Conservation (phyloP, 306 rosid genomes). For the Quercus gilva region DNA sequence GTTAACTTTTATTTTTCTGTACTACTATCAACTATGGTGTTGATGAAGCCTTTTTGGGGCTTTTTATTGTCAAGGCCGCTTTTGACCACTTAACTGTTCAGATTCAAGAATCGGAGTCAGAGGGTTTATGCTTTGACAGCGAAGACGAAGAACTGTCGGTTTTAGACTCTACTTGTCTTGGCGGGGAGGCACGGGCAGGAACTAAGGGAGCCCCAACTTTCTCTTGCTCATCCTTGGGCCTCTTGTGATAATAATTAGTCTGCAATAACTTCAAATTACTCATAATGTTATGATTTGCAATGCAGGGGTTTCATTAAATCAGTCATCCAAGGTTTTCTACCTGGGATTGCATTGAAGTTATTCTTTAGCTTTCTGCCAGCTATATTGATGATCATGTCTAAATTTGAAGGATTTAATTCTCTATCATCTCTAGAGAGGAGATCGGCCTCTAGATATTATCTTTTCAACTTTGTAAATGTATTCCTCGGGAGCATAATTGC, state of each 20-base stretch:
- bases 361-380: constrained; percentile 88
- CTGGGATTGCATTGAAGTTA: constrained; percentile 88
- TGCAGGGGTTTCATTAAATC: constrained; percentile 72
- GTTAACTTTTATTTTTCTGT: too few relatives aligned
- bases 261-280: constrained; percentile 10
- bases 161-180: too few relatives aligned
- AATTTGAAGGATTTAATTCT: constrained; percentile 81
- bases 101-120: too few relatives aligned
- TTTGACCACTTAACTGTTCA: too few relatives aligned
- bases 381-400: constrained; percentile 97
- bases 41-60: too few relatives aligned
- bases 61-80: too few relatives aligned
- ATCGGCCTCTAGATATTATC: constrained; percentile 83
- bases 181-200: too few relatives aligned
- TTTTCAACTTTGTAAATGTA: constrained; percentile 79
- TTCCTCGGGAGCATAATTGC: constrained; percentile 86
- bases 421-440: constrained; percentile 82
- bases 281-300: constrained; percentile 11
- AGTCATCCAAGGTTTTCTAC: constrained; percentile 78
- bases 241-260: constrained; percentile 15
- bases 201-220: too few relatives aligned
- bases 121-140: too few relatives aligned
- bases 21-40: too few relatives aligned
- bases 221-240: neutral
- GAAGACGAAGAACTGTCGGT: too few relatives aligned